Base-by-base conservation (phyloP, 2,329 filamentous ascomycete genomes). In the Teratosphaeria gauchensis region DNA sequence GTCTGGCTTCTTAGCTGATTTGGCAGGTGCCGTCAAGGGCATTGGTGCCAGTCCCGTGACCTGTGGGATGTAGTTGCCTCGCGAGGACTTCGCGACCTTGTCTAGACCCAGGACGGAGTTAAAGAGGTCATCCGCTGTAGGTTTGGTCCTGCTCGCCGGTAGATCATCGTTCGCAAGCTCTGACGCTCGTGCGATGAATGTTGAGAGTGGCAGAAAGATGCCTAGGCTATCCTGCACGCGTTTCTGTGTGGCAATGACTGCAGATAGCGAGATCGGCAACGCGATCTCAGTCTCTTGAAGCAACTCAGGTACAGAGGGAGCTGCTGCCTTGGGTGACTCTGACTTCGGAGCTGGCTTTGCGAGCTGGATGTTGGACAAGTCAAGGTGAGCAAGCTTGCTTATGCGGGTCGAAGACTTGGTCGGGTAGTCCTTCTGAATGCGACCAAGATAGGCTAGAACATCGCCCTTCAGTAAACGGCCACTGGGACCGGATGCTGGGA, bases 401-500 rank as follows among this genome's bases (percentile, higher is more conserved):
- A 95, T 86, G 56, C 84, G 85, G 59, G 82, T 78, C 58, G 89
- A 88, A 66, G 91, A 82, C 61, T 84, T 79, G 24, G 83, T 81
- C 1, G 92, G 88, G 65, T 89, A 88, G 60, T 85, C 80, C 63
- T 85, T 78, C 61, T 86, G 79, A 69, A 96, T 90, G 66, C 81
- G 79, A 62, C 94, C 94, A 16, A 97, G 75, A 74, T 92, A 94
- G 54, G 91, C 92, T 57, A 99, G 84, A 6, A 99, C 87, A 71
- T 99, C 94, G 58, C 94, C 94, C 81, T 99, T 99, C 62, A 99
- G 82, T 57, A 99, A 80, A 61, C 94, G 86, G 59, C 92, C 91
- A 68, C 86, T 86, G 32, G 94, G 94, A 28, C 94, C 94, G 21
- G 89, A 92, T 5, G 91, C 88, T 56, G 85, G 88, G 73, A 97